These are phyloP conservation scores for Drechslerella coelobrocha DNA, from an alignment of 2,329 filamentous ascomycete genomes.

Conservation along the genomic window DNA sequence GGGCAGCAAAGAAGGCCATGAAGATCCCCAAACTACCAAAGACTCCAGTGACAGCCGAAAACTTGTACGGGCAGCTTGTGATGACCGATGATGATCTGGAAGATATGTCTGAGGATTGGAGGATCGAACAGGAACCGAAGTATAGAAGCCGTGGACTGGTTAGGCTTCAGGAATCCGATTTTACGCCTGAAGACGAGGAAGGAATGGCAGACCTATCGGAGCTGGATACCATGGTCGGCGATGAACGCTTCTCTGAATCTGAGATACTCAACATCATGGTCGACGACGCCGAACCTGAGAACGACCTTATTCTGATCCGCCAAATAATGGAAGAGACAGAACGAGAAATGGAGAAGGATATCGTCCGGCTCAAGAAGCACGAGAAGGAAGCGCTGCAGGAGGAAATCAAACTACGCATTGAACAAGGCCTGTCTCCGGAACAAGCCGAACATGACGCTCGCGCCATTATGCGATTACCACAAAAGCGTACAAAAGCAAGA, in stretches of 20 bases:
- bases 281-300: constrained; percentile 32
- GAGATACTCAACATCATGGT: constrained; percentile 41
- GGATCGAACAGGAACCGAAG: constrained; percentile 27
- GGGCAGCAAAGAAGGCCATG: constrained; percentile 20
- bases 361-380: constrained; percentile 32
- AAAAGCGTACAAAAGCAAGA: constrained; percentile 30
- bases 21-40: constrained; percentile 28
- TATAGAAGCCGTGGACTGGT: constrained; percentile 21
- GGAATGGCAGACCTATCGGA: constrained; percentile 38
- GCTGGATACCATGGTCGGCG: constrained; percentile 27
- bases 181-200: constrained; percentile 28
- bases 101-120: constrained; percentile 2
- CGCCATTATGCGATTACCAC: constrained; percentile 44
- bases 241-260: constrained; percentile 38
- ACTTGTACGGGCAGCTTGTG: constrained; percentile 22
- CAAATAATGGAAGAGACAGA: constrained; percentile 46
- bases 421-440: constrained; percentile 18
- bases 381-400: constrained; percentile 25
- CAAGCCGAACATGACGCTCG: constrained; percentile 47
- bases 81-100: constrained; percentile 33
- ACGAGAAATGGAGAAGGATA: constrained; percentile 27
- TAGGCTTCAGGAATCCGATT: constrained; percentile 21
- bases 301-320: constrained; percentile 24
- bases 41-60: constrained; percentile 30
- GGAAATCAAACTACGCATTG: constrained; percentile 45